phyloP scores from a whole-genome alignment of 2,329 filamentous ascomycete species.

The Chaetomiaceae sp. region DNA sequence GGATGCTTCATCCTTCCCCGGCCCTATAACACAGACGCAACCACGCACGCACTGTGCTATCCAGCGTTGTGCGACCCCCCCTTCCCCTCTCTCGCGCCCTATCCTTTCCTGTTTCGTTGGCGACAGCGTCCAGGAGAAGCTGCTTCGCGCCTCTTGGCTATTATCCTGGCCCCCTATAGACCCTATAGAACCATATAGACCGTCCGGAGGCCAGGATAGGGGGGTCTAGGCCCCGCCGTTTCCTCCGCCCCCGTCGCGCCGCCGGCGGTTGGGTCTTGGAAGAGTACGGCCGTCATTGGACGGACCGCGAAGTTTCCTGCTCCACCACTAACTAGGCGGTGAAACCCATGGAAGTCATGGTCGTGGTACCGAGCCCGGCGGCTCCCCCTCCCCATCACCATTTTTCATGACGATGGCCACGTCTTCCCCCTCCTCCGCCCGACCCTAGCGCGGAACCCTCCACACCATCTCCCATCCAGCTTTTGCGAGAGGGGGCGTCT shows the following conservation, averaged over 20 bases:
- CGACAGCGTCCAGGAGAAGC: too few species aligned
- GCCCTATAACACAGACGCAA: conserved; percentile 12
- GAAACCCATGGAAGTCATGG: conserved; percentile 18
- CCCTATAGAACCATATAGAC: conserved; percentile 9
- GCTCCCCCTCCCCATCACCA: too few species aligned
- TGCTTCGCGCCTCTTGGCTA: conserved; percentile 14
- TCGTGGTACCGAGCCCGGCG: conserved; percentile 22
- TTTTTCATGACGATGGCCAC: too few species aligned
- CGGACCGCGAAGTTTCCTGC: background rate
- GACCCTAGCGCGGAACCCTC: too few species aligned
- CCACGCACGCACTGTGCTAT: conserved; percentile 16
- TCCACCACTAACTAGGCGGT: conserved; percentile 14
- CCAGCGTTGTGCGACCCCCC: conserved; percentile 9
- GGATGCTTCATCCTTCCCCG: background rate
- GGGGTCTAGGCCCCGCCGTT: conserved; percentile 5
- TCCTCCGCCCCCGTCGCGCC: conserved; percentile 10
- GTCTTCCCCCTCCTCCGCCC: too few species aligned
- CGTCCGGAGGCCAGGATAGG: background rate
- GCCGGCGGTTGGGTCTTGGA: conserved; percentile 10
- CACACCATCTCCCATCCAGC: too few species aligned
- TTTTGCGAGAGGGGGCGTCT: too few species aligned
- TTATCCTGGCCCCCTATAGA: conserved; percentile 7
- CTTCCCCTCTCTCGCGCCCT: background rate
- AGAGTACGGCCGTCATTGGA: conserved; percentile 18
- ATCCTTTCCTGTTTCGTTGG: too few species aligned